phyloP scores from a whole-genome alignment of 2,329 filamentous ascomycete genomes.

The Colletotrichum tofieldiae region DNA sequence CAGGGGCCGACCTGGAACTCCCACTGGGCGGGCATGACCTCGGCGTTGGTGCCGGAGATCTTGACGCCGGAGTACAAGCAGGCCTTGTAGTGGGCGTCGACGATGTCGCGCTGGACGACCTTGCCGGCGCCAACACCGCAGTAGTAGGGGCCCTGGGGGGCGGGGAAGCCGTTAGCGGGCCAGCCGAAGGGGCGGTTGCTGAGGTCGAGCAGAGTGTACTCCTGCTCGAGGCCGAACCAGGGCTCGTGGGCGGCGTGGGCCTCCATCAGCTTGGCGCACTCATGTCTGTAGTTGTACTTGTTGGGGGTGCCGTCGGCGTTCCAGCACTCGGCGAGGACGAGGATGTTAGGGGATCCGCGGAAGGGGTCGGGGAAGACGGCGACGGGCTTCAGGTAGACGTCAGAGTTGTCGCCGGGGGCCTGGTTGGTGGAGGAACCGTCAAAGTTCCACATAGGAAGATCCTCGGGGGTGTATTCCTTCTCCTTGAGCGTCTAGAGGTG shows the following conservation, averaged over 20 bases:
- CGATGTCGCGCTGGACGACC: slow-evolving; percentile 98
- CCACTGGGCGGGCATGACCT: slow-evolving; percentile 99
- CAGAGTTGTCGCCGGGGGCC: slow-evolving; percentile 94
- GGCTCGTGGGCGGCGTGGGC: slow-evolving; percentile 85
- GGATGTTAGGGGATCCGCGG: slow-evolving; percentile 90
- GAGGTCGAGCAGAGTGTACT: slow-evolving; percentile 83
- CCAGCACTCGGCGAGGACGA: slow-evolving; percentile 96
- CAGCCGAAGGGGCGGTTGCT: slow-evolving; percentile 94
- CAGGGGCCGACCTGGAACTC: slow-evolving; percentile 98
- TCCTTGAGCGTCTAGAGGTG: slow-evolving; percentile 64
- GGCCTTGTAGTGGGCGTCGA: slow-evolving; percentile 94
- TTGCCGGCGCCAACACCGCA: slow-evolving; percentile 93
- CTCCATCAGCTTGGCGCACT: slow-evolving; percentile 91
- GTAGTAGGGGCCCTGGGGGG: slow-evolving; percentile 94
- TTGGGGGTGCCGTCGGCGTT: slow-evolving; percentile 95
- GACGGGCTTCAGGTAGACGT: slow-evolving; percentile 94
- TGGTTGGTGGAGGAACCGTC: slow-evolving; percentile 91
- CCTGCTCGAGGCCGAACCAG: slow-evolving; percentile 98
- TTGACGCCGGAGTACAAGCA: slow-evolving; percentile 80
- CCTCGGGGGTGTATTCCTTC: slow-evolving; percentile 65
- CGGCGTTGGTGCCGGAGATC: slow-evolving; percentile 98
- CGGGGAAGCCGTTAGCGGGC: slow-evolving; percentile 82
- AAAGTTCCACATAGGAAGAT: slow-evolving; percentile 71
- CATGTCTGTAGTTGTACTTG: slow-evolving; percentile 98
- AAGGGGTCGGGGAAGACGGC: slow-evolving; percentile 94